A percentile compares a stretch with the other conserved stretches of the same genome.
Conservation (phyloP, 345 rosid species). For the Populus ilicifolia region DNA sequence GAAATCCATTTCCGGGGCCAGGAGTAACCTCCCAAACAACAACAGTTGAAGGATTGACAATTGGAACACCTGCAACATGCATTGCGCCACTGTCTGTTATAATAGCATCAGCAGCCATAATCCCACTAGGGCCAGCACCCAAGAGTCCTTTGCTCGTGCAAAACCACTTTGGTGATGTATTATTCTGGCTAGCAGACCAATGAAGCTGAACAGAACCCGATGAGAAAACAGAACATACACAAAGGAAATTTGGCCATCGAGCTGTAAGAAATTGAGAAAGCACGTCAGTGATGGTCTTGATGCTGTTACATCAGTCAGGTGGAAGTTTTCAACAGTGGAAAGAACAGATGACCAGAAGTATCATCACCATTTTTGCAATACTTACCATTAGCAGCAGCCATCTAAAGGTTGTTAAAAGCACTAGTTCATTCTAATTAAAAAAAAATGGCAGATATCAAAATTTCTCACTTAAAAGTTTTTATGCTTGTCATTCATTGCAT, state of each 20-base stretch:
- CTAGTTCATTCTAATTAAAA: background rate
- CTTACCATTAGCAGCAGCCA: background rate
- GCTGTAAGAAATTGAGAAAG: slow-evolving; percentile 50
- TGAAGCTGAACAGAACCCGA: slow-evolving; percentile 97
- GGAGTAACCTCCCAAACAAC: slow-evolving; percentile 99
- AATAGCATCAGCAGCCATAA: slow-evolving; percentile 99
- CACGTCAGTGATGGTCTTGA: background rate
- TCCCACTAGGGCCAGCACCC: slow-evolving; percentile 99
- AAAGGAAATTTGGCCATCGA: slow-evolving; percentile 98
- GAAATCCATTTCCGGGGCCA: slow-evolving; percentile 91
- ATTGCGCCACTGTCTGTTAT: slow-evolving; percentile 94
- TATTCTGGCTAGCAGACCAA: slow-evolving; percentile 84
- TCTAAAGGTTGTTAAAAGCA: background rate
- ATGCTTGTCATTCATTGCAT: background rate
- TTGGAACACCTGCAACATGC: slow-evolving; percentile 99
- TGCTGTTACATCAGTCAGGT: background rate
- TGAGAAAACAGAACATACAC: slow-evolving; percentile 94
- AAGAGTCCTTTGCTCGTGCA: slow-evolving; percentile 92
- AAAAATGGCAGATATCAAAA: background rate
- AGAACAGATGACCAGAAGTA: background rate
- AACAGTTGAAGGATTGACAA: slow-evolving; percentile 96
- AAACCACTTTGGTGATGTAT: slow-evolving; percentile 76
- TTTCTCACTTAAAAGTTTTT: background rate
- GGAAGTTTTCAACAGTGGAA: background rate
- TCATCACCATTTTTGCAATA: background rate